These are phyloP conservation scores for Jacaranda copaia DNA, from an alignment of 257 asterid species.

Conservation along the genomic window DNA sequence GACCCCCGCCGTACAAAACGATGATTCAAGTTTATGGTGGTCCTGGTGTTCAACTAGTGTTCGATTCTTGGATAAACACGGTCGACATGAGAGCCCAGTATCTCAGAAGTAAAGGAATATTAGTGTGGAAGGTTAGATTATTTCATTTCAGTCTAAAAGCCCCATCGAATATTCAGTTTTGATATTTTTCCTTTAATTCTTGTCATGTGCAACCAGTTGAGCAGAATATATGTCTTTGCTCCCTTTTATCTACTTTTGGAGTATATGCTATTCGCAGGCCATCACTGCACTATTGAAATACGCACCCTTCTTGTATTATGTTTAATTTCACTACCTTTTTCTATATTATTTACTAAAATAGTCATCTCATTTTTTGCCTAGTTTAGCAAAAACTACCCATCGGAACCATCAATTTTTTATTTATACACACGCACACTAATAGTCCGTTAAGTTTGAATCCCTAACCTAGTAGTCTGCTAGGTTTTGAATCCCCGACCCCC, in stretches of 20 bases:
- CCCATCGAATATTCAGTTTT: constrained; percentile 6
- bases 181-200: constrained; percentile 11
- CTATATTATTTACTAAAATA: too few relatives aligned
- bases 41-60: constrained; percentile 83
- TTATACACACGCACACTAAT: too few relatives aligned
- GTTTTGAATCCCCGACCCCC: too few relatives aligned
- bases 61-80: constrained; percentile 84
- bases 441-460: too few relatives aligned
- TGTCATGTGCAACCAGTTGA: not conserved
- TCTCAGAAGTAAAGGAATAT: constrained; percentile 81
- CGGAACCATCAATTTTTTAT: too few relatives aligned
- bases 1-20: constrained; percentile 93
- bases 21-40: constrained; percentile 98
- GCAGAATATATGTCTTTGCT: not conserved
- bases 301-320: not conserved
- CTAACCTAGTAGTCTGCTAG: too few relatives aligned
- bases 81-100: constrained; percentile 97
- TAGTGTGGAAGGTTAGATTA: constrained; percentile 88
- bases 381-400: too few relatives aligned
- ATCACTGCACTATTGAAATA: not conserved
- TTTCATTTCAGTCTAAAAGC: not conserved
- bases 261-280: constrained; percentile 32
- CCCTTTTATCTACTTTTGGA: constrained; percentile 40
- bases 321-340: too few relatives aligned
- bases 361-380: too few relatives aligned